Conservation (phyloP, 768 basidiomycete species). For the Naematelia aurantialba region DNA sequence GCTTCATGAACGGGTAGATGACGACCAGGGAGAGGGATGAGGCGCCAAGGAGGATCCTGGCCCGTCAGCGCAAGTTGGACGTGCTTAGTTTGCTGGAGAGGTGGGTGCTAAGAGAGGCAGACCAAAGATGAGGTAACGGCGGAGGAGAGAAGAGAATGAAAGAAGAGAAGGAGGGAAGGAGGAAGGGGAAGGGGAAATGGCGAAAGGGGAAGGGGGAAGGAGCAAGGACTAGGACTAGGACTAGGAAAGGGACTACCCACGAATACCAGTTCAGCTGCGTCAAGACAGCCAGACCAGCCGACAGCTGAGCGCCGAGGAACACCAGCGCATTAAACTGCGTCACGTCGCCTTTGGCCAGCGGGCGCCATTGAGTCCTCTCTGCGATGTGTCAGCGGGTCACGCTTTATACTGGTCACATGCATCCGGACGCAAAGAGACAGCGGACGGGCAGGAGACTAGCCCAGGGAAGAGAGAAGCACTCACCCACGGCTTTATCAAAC, state of each 20-base stretch:
- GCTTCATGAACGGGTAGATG: conserved; percentile 94
- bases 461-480: conserved; percentile 30
- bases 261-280: conserved; percentile 93
- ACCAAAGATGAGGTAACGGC: background rate
- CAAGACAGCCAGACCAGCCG: conserved; percentile 75
- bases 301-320: conserved; percentile 78
- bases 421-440: background rate
- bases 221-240: background rate
- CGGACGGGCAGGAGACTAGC: background rate
- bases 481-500: conserved; percentile 87
- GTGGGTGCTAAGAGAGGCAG: background rate
- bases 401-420: background rate
- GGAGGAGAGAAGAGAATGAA: background rate
- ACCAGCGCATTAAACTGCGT: conserved; percentile 67
- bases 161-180: background rate
- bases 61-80: background rate
- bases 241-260: conserved; percentile 54
- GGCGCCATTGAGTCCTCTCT: conserved; percentile 85
- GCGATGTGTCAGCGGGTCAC: background rate
- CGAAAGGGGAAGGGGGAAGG: background rate
- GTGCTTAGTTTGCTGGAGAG: background rate
- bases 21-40: conserved; percentile 82
- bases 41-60: conserved; percentile 84
- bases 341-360: conserved; percentile 79
- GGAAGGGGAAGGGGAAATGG: background rate